Percentiles rank a stretch among this genome's conserved stretches.
These are phyloP conservation scores for Trypanosoma mega DNA, from an alignment of 208 protist genomes.

Conservation along the genomic window DNA sequence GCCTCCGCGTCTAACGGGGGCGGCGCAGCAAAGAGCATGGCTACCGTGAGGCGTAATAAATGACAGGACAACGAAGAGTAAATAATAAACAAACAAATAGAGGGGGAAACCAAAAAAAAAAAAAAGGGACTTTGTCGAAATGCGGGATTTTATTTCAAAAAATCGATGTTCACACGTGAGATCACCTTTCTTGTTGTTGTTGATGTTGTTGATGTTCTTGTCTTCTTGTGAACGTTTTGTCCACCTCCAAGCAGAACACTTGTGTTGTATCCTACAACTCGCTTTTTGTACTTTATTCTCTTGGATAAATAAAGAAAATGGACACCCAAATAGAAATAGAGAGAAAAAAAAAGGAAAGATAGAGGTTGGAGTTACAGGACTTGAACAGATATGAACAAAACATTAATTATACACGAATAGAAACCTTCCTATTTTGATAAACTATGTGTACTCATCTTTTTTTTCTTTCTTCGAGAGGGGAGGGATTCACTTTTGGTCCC, in stretches of 20 bases:
- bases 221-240: too few species aligned
- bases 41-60: too few species aligned
- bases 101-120: background rate
- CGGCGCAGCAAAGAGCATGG: background rate
- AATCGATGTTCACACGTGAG: too few species aligned
- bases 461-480: background rate
- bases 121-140: background rate
- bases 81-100: slow-evolving; percentile 12
- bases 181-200: too few species aligned
- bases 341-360: background rate
- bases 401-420: background rate
- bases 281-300: background rate
- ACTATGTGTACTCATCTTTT: background rate
- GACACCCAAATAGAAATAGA: background rate
- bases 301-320: background rate
- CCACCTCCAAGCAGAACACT: too few species aligned
- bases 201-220: too few species aligned
- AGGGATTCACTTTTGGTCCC: background rate
- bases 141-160: background rate
- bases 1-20: background rate
- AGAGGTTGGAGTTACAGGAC: background rate
- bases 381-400: background rate
- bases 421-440: background rate
- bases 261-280: too few species aligned
- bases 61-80: too few species aligned